Base-by-base conservation (phyloP, 495 filamentous ascomycete species). In the Zalerion maritima region DNA sequence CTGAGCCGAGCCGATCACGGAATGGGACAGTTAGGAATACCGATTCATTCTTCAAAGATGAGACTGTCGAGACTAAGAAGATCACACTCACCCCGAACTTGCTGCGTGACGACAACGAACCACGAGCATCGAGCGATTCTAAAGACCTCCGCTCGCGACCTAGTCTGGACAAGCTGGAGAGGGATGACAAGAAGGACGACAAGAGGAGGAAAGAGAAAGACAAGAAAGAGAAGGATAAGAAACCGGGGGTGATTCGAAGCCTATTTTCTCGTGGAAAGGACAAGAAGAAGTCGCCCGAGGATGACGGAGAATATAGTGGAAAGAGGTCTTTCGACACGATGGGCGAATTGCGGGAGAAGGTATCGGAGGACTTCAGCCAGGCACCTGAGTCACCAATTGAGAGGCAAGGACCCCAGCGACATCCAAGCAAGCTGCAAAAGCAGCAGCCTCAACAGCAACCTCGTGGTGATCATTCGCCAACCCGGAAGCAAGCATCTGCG, bases 21-120 rank as follows among this genome's bases (percentile, higher is more conserved):
- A 86, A 86, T 47, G 84, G 82, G 17, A 85, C 76, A 23, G 62
- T 92, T 13, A 69, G 86, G 33, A 86, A 86, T 45, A 84, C 81
- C 8, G 85, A 94, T 47, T 91, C 82, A 6, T 94, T 97, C 62
- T 94, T 93, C 66, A 91, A 85, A 52, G 89, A 96, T 37, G 89
- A 97, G 40, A 81, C 73, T 17, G 75, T 79, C 20, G 91, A 94
- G 46, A 94, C 89, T 1, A 81, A 87, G 53, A 99, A 99, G 60
- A 94, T 99, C 37, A 92, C 85, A 2, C 64, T 99, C 18, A 99
- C 89, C 0, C 89, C 89, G 8, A 92, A 87, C 37, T 61, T 99
- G n/a, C 62, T 96, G 21, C 73, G 89, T 10, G 87, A 96, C 35
- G 86, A 94, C 40, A 62, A 57, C 24, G 67, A 64, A n/a, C 54